Evolutionary conservation across 2,329 filamentous ascomycete species (phyloP).

Genomic region (Colletotrichum lentis): DNA sequence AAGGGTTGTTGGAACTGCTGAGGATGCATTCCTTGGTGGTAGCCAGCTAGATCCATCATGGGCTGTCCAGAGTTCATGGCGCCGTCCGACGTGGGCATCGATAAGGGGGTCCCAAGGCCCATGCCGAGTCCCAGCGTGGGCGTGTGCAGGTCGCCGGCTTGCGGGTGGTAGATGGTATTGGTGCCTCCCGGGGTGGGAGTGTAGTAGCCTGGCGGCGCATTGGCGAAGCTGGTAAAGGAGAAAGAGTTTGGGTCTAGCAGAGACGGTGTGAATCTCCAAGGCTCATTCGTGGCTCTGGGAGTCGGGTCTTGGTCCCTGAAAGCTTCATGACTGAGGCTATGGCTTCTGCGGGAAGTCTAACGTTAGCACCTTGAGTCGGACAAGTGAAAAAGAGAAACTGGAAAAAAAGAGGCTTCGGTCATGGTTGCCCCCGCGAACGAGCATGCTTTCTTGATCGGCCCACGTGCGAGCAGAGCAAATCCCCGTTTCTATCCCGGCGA

Average conservation of each 20-base stretch:
- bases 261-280: slow-evolving; percentile 88
- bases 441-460: slow-evolving; percentile 7
- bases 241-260: slow-evolving; percentile 86
- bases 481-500: slow-evolving; percentile 32
- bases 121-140: slow-evolving; percentile 77
- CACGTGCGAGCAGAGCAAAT: slow-evolving; percentile 5
- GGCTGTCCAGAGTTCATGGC: slow-evolving; percentile 66
- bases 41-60: slow-evolving; percentile 72
- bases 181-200: slow-evolving; percentile 85
- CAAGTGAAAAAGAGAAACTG: not conserved
- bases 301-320: slow-evolving; percentile 81
- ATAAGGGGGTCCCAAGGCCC: slow-evolving; percentile 82
- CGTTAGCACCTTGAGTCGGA: slow-evolving; percentile 31
- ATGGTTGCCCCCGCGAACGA: not conserved
- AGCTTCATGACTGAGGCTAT: slow-evolving; percentile 51
- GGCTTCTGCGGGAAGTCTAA: slow-evolving; percentile 53
- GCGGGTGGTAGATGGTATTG: slow-evolving; percentile 81
- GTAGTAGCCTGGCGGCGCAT: slow-evolving; percentile 84
- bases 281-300: slow-evolving; percentile 79
- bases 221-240: slow-evolving; percentile 80
- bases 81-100: slow-evolving; percentile 75
- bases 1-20: slow-evolving; percentile 71
- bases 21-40: slow-evolving; percentile 65
- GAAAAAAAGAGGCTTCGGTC: not conserved
- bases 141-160: slow-evolving; percentile 87